Percentiles rank a stretch among this genome's conserved stretches.
Conservation (phyloP, 495 filamentous ascomycete species). For the Staphylotrichum longicolle region DNA sequence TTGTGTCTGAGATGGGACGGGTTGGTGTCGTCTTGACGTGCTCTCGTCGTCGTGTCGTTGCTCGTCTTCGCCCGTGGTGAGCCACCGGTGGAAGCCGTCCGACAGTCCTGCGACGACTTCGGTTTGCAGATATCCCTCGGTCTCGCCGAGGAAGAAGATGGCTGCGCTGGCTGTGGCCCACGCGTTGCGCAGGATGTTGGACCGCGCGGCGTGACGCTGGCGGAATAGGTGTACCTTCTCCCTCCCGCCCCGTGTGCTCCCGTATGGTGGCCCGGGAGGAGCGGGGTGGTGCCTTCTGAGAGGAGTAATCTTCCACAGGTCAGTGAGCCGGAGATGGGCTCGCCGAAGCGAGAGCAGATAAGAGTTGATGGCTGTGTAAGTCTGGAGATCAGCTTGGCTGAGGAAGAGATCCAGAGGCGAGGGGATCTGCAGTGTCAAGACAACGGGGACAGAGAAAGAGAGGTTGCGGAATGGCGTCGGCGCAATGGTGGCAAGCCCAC, state of each 20-base stretch:
- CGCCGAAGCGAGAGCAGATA: conserved; percentile 83
- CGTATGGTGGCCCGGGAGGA: conserved; percentile 62
- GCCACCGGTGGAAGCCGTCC: conserved; percentile 58
- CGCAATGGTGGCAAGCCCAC: conserved; percentile 34
- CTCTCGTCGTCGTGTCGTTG: conserved; percentile 20
- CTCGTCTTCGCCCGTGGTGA: conserved; percentile 37
- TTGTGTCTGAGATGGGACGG: background rate
- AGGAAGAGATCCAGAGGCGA: conserved; percentile 88
- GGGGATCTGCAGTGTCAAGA: conserved; percentile 66
- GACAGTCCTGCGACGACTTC: conserved; percentile 82
- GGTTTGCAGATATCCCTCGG: conserved; percentile 81
- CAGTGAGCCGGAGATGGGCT: conserved; percentile 74
- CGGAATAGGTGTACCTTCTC: conserved; percentile 55
- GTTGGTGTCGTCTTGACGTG: background rate
- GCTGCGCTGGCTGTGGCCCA: conserved; percentile 86
- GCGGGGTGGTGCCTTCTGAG: conserved; percentile 73
- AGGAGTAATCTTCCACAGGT: conserved; percentile 78
- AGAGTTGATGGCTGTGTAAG: conserved; percentile 78
- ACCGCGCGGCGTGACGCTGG: conserved; percentile 56
- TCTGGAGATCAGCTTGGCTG: conserved; percentile 65
- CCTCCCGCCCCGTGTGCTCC: conserved; percentile 56
- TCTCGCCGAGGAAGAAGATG: conserved; percentile 82
- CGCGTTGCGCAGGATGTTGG: conserved; percentile 65
- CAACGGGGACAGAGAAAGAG: conserved; percentile 72
- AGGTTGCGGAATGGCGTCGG: conserved; percentile 69